These are phyloP conservation scores for Limnanthes douglasii DNA, from an alignment of 345 rosid genomes.

Conservation along the genomic window DNA sequence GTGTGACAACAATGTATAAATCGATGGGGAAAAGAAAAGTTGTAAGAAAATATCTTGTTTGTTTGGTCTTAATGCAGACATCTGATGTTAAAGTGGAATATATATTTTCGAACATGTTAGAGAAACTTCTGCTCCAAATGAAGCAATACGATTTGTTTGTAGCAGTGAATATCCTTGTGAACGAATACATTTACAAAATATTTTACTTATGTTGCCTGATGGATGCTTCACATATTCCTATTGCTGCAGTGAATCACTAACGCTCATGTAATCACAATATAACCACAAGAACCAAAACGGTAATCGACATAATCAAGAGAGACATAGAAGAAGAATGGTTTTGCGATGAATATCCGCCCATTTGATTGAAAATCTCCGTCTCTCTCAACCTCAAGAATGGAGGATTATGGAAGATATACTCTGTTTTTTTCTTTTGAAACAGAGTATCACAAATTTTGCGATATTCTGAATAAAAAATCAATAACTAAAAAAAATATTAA, in stretches of 20 bases:
- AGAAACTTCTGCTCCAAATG: constrained; percentile 71
- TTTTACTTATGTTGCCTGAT: constrained; percentile 28
- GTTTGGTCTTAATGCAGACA: constrained; percentile 32
- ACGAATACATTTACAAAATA: constrained; percentile 44
- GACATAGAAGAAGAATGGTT: too few relatives aligned
- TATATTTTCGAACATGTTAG: constrained; percentile 34
- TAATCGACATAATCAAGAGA: too few relatives aligned
- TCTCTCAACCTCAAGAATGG: too few relatives aligned
- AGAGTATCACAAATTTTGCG: too few relatives aligned
- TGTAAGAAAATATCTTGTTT: not conserved
- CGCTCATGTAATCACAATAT: too few relatives aligned
- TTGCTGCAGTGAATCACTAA: constrained; percentile 88
- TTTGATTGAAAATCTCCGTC: too few relatives aligned
- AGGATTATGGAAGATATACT: too few relatives aligned
- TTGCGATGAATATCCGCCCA: too few relatives aligned
- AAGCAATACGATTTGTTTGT: constrained; percentile 61
- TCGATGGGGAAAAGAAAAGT: not conserved
- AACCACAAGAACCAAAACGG: too few relatives aligned
- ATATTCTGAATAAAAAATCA: too few relatives aligned
- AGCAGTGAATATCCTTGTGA: constrained; percentile 51
- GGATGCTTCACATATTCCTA: constrained; percentile 29
- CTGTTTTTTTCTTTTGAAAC: too few relatives aligned
- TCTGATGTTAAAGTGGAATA: constrained; percentile 51
- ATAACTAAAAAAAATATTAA: too few relatives aligned
- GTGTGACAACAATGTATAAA: constrained; percentile 67